Conservation (phyloP, 2,329 filamentous ascomycete species). For the Trichoderma atrobrunneum region DNA sequence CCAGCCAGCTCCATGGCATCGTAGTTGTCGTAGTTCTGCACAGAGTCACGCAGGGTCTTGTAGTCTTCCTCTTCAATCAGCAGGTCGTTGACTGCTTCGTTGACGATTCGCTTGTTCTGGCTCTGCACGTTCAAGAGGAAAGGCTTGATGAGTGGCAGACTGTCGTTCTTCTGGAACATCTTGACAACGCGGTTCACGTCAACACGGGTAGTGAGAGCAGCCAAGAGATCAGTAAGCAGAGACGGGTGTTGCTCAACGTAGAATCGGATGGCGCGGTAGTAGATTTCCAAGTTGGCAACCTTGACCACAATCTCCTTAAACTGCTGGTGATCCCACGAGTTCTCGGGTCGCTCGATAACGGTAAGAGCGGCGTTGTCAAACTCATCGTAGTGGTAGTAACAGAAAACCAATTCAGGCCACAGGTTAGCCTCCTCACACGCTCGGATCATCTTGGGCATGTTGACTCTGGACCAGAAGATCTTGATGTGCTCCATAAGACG, state of each 20-base stretch:
- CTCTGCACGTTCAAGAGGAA: constrained; percentile 95
- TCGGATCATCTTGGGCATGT: constrained; percentile 94
- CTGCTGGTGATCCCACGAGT: constrained; percentile 98
- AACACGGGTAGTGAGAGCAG: constrained; percentile 86
- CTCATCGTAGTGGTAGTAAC: constrained; percentile 98
- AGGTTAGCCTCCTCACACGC: constrained; percentile 92
- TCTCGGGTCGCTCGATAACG: constrained; percentile 95
- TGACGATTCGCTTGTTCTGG: constrained; percentile 98
- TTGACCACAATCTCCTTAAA: constrained; percentile 99
- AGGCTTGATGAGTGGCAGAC: constrained; percentile 96
- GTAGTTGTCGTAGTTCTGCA: constrained; percentile 99
- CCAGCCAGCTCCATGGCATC: constrained; percentile 89
- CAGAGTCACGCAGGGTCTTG: constrained; percentile 96
- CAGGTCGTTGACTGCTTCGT: constrained; percentile 96
- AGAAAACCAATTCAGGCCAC: constrained; percentile 96
- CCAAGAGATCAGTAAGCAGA: constrained; percentile 90
- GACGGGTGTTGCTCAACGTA: constrained; percentile 97
- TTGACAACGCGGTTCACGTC: constrained; percentile 99
- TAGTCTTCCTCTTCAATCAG: constrained; percentile 99
- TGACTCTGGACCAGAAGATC: constrained; percentile 97
- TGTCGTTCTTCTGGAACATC: constrained; percentile 98
- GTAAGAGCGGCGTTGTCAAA: constrained; percentile 95
- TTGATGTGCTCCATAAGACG: constrained; percentile 98
- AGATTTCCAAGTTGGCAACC: constrained; percentile 97
- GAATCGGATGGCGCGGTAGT: constrained; percentile 95